Evolutionary conservation across 768 basidiomycete genomes (phyloP).

Genomic region (Suillus lakei): DNA sequence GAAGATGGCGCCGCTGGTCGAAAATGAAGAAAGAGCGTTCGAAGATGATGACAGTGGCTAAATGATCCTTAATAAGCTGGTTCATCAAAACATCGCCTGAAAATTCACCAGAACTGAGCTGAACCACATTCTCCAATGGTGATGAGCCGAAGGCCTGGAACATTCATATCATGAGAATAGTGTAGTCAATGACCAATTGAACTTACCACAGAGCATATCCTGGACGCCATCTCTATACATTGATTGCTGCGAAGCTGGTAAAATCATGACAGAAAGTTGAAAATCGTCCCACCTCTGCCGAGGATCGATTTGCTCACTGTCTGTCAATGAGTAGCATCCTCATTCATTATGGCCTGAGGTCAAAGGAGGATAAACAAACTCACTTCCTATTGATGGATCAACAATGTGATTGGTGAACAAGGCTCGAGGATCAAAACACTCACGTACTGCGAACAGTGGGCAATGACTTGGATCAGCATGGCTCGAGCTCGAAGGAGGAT

Average conservation of each 20-base stretch:
- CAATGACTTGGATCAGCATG: no score
- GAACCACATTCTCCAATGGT: background rate
- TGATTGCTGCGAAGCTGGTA: background rate
- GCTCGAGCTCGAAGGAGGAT: no score
- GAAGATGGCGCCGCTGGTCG: background rate
- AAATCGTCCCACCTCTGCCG: background rate
- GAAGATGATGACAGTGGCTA: background rate
- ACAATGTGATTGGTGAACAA: background rate
- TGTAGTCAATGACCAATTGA: background rate
- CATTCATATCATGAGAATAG: background rate
- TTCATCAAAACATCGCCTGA: background rate
- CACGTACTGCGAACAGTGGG: no score
- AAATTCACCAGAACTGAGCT: background rate
- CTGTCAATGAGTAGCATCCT: background rate
- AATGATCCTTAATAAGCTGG: background rate
- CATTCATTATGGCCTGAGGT: background rate
- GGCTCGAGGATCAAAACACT: background rate
- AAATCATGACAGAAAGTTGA: background rate
- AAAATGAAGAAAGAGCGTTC: background rate
- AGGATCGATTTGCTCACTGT: background rate
- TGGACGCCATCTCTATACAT: background rate
- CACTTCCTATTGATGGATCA: background rate
- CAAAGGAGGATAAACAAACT: background rate
- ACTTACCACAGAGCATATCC: background rate
- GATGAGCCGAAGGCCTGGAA: background rate